Evolutionary conservation across 495 filamentous ascomycete species (phyloP).

Genomic region (Aspergillus biplanus): DNA sequence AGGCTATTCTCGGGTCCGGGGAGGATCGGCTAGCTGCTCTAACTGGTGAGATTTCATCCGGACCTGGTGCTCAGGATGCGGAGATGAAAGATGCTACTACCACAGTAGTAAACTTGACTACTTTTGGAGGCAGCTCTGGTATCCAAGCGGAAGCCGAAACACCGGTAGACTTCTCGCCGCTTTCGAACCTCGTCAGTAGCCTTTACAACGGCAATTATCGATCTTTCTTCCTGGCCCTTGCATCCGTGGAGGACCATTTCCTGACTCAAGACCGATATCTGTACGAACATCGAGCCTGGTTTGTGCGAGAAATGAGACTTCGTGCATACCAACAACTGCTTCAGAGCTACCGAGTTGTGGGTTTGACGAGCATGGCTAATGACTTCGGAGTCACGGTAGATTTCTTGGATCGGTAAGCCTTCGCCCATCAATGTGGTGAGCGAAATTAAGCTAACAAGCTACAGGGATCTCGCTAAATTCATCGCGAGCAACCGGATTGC

Average conservation of each 20-base stretch:
- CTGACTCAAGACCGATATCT: slow-evolving; percentile 91
- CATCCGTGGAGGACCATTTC: slow-evolving; percentile 92
- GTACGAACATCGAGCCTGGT: slow-evolving; percentile 92
- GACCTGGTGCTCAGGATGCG: slow-evolving; percentile 76
- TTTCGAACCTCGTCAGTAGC: slow-evolving; percentile 85
- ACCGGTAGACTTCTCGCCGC: slow-evolving; percentile 76
- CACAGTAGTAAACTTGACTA: slow-evolving; percentile 81
- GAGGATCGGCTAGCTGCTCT: slow-evolving; percentile 85
- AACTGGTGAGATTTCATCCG: slow-evolving; percentile 71
- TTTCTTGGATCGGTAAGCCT: slow-evolving; percentile 81
- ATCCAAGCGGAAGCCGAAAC: slow-evolving; percentile 74
- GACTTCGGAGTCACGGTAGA: slow-evolving; percentile 97
- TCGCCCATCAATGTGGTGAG: neutral
- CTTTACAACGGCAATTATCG: slow-evolving; percentile 93
- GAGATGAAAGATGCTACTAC: slow-evolving; percentile 74
- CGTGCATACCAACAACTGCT: slow-evolving; percentile 94
- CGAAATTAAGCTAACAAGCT: slow-evolving; percentile 21
- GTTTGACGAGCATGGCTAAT: slow-evolving; percentile 90
- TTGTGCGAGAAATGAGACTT: slow-evolving; percentile 95
- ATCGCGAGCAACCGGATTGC: slow-evolving; percentile 92
- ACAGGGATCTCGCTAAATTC: slow-evolving; percentile 93
- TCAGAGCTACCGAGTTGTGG: slow-evolving; percentile 97
- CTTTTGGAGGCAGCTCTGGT: slow-evolving; percentile 67
- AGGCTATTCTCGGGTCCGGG: slow-evolving; percentile 87
- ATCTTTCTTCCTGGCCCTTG: slow-evolving; percentile 87